A percentile compares a stretch with the other conserved stretches of the same genome.
Conservation (phyloP, 1,284 basidiomycete species). For the Neonothopanus nambi region DNA sequence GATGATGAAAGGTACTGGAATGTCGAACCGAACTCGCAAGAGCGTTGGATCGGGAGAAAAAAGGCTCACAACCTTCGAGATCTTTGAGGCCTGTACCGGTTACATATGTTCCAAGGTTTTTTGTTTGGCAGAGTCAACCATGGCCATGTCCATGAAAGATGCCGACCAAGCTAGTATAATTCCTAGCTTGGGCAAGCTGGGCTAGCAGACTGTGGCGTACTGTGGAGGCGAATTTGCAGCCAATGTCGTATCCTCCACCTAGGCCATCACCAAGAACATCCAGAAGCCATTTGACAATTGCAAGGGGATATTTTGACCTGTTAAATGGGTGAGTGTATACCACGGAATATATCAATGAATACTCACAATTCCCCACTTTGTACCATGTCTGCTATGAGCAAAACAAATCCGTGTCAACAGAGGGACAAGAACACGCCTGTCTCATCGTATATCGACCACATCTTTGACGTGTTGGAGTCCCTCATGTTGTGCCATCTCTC, state of each 20-base stretch:
- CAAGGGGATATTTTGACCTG: slow-evolving; percentile 13
- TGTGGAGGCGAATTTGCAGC: slow-evolving; percentile 19
- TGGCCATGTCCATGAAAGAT: slow-evolving; percentile 26
- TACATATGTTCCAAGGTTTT: slow-evolving; percentile 18
- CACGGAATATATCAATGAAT: neutral
- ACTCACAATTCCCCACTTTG: slow-evolving; percentile 30
- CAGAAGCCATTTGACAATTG: slow-evolving; percentile 7
- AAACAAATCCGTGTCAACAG: slow-evolving; percentile 28
- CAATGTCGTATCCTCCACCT: slow-evolving; percentile 20
- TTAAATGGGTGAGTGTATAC: neutral
- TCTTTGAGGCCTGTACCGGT: slow-evolving; percentile 26
- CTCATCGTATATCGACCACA: slow-evolving; percentile 28
- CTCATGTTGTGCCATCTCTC: slow-evolving; percentile 5
- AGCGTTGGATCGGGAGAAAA: slow-evolving; percentile 25
- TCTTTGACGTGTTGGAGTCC: slow-evolving; percentile 16
- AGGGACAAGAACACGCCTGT: slow-evolving; percentile 28
- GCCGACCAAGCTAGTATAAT: slow-evolving; percentile 5
- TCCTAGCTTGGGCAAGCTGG: neutral
- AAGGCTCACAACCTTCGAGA: slow-evolving; percentile 26
- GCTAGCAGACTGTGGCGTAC: slow-evolving; percentile 10
- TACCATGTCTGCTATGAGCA: slow-evolving; percentile 28
- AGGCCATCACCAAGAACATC: neutral
- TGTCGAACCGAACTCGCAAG: slow-evolving; percentile 22
- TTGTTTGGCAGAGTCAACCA: slow-evolving; percentile 24
- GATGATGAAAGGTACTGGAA: slow-evolving; percentile 22